Evolutionary conservation across 2,329 filamentous ascomycete genomes (phyloP), one percentile per base, ranked within the genome.

Genomic region (Coniosporium tulheliwenetii): DNA sequence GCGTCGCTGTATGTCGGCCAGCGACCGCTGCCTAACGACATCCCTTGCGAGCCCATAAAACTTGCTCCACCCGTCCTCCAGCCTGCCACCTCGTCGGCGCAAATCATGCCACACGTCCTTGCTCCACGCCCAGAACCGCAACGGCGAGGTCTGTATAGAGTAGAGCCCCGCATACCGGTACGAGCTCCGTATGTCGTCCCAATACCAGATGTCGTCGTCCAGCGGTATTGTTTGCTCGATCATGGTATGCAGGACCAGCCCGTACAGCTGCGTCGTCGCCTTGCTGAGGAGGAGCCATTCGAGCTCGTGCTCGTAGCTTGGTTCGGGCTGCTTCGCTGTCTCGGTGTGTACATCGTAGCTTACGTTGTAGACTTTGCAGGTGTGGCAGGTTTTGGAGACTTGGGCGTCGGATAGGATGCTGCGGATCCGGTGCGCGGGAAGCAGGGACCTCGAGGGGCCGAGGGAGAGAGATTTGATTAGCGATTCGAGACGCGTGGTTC

Each of bases 221-320:
- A 98, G 62, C 0, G 81, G 80, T 9, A 89, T 77, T 9, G 86
- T 93, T 51, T 91, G 81, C 41, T 89, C 81, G 9, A 95, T 63
- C 3, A 96, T 70, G 0, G 75, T 77, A 49, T 79, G 78, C 49
- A 95, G 66, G 34, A 93, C 71, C 38, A 84, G 65, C 3, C 89
- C 89, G 53, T 94, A 93, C 1, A 81, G 79, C 54, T 95, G 89
- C n/a, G 87, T 77, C 0, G 87, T 84, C 4, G 87, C 87, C 59
- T 96, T 98, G 60, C 82, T 85, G 29, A 93, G 73, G 12, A 95
- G 67, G 16, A 95, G 64, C 91, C 91, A 96, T 59, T 93, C 81
- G 39, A 95, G 71, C 52, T 95, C 84, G 39, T 73, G 70, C 55
- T 86, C 79, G 52, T 84, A 81, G 13, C 66, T 63, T 43, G 56